Percentiles rank a stretch among this genome's conserved stretches.
Conservation (phyloP, 2,329 filamentous ascomycete species). For the Colletotrichum theobromicola region DNA sequence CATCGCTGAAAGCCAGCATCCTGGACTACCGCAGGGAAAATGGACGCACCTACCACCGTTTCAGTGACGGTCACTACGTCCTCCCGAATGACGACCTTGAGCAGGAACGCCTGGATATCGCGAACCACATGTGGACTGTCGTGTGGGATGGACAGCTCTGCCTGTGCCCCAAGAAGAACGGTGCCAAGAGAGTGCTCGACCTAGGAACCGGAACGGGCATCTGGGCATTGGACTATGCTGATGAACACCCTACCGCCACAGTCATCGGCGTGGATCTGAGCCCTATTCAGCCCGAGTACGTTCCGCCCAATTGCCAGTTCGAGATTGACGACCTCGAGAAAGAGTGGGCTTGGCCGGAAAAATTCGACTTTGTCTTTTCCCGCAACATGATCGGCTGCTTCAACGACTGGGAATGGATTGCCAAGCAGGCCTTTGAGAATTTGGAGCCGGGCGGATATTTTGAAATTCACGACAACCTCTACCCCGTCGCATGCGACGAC, state of each 20-base stretch:
- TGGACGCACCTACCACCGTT: slow-evolving; percentile 17
- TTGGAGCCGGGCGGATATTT: slow-evolving; percentile 12
- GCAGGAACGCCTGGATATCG: slow-evolving; percentile 32
- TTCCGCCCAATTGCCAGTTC: slow-evolving; percentile 33
- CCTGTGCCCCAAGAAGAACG: slow-evolving; percentile 27
- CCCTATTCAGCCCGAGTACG: slow-evolving; percentile 38
- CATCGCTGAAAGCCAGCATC: slow-evolving; percentile 17
- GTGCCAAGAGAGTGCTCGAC: slow-evolving; percentile 25
- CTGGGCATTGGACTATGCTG: slow-evolving; percentile 20
- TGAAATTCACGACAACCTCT: slow-evolving; percentile 22
- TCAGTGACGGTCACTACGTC: slow-evolving; percentile 31
- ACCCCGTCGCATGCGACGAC: slow-evolving; percentile 34
- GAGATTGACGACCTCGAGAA: slow-evolving; percentile 36
- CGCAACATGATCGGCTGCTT: slow-evolving; percentile 36
- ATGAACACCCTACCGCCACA: background rate
- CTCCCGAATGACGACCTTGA: slow-evolving; percentile 28
- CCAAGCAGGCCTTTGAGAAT: slow-evolving; percentile 18
- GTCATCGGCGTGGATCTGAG: slow-evolving; percentile 36
- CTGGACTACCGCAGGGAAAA: slow-evolving; percentile 17
- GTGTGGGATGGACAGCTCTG: slow-evolving; percentile 35
- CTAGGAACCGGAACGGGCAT: slow-evolving; percentile 15
- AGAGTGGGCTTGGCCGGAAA: slow-evolving; percentile 24
- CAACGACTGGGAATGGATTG: slow-evolving; percentile 24
- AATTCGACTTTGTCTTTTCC: slow-evolving; percentile 39
- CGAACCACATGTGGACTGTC: slow-evolving; percentile 38